phyloP scores from a whole-genome alignment of 2,329 filamentous ascomycete species.

The Colletotrichum lindemuthianum region DNA sequence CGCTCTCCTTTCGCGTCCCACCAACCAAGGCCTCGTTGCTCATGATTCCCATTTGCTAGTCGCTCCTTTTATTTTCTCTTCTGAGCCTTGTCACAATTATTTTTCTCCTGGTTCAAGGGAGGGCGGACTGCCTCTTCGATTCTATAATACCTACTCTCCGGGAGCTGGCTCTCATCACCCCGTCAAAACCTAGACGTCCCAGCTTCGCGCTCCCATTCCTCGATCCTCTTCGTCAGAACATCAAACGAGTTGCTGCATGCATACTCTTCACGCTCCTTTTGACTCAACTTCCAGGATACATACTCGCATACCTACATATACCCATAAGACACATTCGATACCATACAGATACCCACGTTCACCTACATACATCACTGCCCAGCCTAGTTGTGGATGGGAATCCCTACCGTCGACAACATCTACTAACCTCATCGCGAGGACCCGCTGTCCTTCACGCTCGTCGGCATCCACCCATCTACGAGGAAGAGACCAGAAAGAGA shows the following conservation, averaged over 20 bases:
- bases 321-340: conserved; percentile 8
- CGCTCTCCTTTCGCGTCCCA: conserved; percentile 55
- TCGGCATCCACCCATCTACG: conserved; percentile 19
- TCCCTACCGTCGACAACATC: conserved; percentile 40
- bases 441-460: conserved; percentile 50
- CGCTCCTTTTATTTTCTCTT: conserved; percentile 57
- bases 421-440: conserved; percentile 51
- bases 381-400: conserved; percentile 26
- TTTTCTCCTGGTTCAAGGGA: conserved; percentile 22
- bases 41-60: conserved; percentile 54
- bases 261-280: conserved; percentile 57
- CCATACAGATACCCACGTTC: conserved; percentile 5
- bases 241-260: conserved; percentile 53
- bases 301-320: conserved; percentile 38
- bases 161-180: conserved; percentile 65
- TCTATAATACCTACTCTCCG: conserved; percentile 50
- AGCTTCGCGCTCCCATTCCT: conserved; percentile 44
- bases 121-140: conserved; percentile 52
- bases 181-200: conserved; percentile 52
- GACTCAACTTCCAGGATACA: conserved; percentile 36
- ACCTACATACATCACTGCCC: conserved; percentile 3
- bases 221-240: conserved; percentile 41
- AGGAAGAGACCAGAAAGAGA: conserved; percentile 11
- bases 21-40: conserved; percentile 50
- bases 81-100: conserved; percentile 42